A percentile compares a stretch with the other conserved stretches of the same genome.
These are phyloP conservation scores for Trichoderma gamsii DNA, from an alignment of 495 filamentous ascomycete species.

Conservation along the genomic window DNA sequence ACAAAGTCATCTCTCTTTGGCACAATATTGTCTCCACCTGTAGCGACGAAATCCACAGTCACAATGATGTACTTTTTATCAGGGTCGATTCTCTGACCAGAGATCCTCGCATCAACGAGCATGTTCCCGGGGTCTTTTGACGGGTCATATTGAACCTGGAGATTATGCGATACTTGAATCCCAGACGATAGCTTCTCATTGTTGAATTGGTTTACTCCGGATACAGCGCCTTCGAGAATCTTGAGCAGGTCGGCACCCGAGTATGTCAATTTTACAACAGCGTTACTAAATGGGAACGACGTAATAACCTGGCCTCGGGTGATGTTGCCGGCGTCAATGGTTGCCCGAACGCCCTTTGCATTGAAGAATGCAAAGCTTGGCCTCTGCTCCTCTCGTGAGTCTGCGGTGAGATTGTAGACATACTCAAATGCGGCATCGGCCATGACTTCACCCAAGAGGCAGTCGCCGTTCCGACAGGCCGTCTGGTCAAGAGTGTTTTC, in stretches of 20 bases:
- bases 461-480: conserved; percentile 47
- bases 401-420: conserved; percentile 32
- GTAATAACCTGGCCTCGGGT: conserved; percentile 51
- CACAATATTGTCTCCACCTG: conserved; percentile 52
- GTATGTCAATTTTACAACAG: conserved; percentile 43
- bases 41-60: conserved; percentile 50
- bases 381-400: conserved; percentile 24
- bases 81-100: conserved; percentile 32
- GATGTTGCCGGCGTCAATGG: conserved; percentile 46
- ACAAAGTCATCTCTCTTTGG: conserved; percentile 30
- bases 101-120: conserved; percentile 40
- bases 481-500: conserved; percentile 44
- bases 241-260: conserved; percentile 44
- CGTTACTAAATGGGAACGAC: conserved; percentile 53
- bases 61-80: conserved; percentile 41
- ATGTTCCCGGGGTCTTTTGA: conserved; percentile 26
- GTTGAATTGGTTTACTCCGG: conserved; percentile 41
- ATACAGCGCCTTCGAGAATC: conserved; percentile 44
- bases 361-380: conserved; percentile 47
- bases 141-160: conserved; percentile 44
- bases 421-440: conserved; percentile 49
- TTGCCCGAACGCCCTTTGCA: conserved; percentile 51
- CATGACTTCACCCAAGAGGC: conserved; percentile 47
- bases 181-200: conserved; percentile 42
- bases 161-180: conserved; percentile 44